Conservation (phyloP, 163 green algal genomes). For the Chlorella variabilis region DNA sequence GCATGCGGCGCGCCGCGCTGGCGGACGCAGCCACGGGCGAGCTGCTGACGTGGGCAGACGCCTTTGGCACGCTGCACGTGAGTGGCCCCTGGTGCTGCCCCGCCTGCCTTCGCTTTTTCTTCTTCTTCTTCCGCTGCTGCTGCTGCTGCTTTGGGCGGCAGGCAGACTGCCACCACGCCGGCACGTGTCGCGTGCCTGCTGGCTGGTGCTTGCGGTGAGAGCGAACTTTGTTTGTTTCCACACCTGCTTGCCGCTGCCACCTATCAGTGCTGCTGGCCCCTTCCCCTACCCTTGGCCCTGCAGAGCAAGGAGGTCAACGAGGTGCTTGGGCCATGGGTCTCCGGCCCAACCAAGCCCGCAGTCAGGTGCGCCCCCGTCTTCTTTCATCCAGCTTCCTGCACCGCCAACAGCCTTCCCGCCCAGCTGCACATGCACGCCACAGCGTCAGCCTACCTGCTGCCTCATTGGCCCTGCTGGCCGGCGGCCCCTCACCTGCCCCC, state of each 20-base stretch:
- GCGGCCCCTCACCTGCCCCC: neutral
- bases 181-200: too few relatives aligned
- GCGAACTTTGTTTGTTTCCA: too few relatives aligned
- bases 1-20: neutral
- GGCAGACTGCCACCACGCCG: too few relatives aligned
- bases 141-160: neutral
- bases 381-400: neutral
- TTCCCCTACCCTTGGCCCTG: neutral
- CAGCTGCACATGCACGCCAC: too few relatives aligned
- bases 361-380: neutral
- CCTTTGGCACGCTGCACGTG: slow-evolving; percentile 16
- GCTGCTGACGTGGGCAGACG: neutral
- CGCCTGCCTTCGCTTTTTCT: neutral
- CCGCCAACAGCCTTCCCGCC: too few relatives aligned
- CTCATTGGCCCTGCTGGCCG: too few relatives aligned
- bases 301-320: slow-evolving; percentile 20
- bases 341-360: neutral
- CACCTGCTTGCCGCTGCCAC: neutral
- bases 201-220: too few relatives aligned
- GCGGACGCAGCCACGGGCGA: neutral
- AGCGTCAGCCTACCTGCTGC: too few relatives aligned
- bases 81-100: neutral
- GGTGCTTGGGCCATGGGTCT: neutral
- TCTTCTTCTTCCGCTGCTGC: too few relatives aligned
- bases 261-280: too few relatives aligned